phyloP scores from a whole-genome alignment of 2,329 filamentous ascomycete genomes.

The Hymenoscyphus fraxineus region DNA sequence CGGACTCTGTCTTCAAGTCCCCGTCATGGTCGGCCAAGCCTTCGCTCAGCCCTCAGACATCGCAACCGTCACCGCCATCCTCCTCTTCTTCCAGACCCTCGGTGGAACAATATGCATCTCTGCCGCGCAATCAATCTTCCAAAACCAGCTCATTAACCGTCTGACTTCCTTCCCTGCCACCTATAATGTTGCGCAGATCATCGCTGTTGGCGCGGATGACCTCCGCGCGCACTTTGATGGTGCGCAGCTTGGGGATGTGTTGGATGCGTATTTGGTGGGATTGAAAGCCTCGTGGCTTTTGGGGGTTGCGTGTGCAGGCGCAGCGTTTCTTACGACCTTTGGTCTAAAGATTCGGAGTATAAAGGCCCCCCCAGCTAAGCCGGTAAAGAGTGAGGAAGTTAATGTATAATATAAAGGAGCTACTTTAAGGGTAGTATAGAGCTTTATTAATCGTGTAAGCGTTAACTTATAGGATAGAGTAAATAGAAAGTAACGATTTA shows the following conservation, averaged over 20 bases:
- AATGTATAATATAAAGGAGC: too few relatives aligned
- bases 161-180: slow-evolving; percentile 38
- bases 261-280: slow-evolving; percentile 17
- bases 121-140: slow-evolving; percentile 22
- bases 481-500: too few relatives aligned
- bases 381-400: too few relatives aligned
- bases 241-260: background rate
- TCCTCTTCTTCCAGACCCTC: slow-evolving; percentile 29
- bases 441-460: too few relatives aligned
- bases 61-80: slow-evolving; percentile 42
- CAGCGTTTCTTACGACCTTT: background rate
- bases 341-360: too few relatives aligned
- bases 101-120: slow-evolving; percentile 22
- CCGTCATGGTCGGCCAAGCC: slow-evolving; percentile 33
- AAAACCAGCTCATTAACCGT: slow-evolving; percentile 41
- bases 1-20: slow-evolving; percentile 48
- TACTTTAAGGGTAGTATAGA: too few relatives aligned
- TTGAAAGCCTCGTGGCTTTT: slow-evolving; percentile 15
- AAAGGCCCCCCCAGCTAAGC: too few relatives aligned
- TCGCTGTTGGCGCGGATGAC: slow-evolving; percentile 37
- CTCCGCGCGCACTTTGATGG: slow-evolving; percentile 43
- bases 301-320: slow-evolving; percentile 10
- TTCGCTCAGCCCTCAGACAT: slow-evolving; percentile 29
- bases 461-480: too few relatives aligned
- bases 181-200: slow-evolving; percentile 34